Percentiles rank a stretch among this genome's conserved stretches.
Evolutionary conservation across 2,329 filamentous ascomycete species (phyloP).

Genomic region (Ophiostoma himal-ulmi): DNA sequence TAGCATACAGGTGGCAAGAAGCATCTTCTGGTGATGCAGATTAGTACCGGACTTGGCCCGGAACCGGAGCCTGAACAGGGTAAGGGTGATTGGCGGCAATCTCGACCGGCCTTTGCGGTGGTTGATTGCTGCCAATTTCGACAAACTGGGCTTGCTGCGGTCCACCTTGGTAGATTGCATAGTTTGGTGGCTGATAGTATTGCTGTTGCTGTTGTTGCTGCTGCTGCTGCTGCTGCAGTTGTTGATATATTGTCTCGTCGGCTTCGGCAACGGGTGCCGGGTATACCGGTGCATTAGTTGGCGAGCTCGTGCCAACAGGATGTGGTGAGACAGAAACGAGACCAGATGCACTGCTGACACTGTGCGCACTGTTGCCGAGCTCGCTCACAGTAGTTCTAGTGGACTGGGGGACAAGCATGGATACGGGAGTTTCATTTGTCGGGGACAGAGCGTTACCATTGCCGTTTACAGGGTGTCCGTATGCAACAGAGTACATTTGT

Average conservation of each 20-base stretch:
- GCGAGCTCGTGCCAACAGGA: neutral
- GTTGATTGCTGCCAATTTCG: neutral
- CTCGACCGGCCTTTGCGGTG: neutral
- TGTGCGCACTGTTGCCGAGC: neutral
- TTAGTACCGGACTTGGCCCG: neutral
- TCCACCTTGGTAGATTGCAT: neutral
- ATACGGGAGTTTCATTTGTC: neutral
- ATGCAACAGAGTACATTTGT: neutral
- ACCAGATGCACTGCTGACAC: neutral
- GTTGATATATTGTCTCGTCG: neutral
- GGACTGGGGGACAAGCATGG: neutral
- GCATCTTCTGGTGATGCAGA: neutral
- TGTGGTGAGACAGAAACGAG: neutral
- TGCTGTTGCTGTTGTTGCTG: neutral
- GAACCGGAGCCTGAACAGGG: neutral
- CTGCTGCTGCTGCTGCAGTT: neutral
- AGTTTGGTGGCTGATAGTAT: neutral
- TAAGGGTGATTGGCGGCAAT: neutral
- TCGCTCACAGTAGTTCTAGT: neutral
- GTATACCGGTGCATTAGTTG: neutral
- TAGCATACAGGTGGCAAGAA: neutral
- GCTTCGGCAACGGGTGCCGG: neutral
- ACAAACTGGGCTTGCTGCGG: slow-evolving; percentile 8
- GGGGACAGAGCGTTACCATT: neutral
- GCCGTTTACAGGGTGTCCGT: neutral